Evolutionary conservation across 352 stramenopile species (phyloP), one percentile per base, ranked within the genome.

Genomic region (Phytophthora podocarpi): DNA sequence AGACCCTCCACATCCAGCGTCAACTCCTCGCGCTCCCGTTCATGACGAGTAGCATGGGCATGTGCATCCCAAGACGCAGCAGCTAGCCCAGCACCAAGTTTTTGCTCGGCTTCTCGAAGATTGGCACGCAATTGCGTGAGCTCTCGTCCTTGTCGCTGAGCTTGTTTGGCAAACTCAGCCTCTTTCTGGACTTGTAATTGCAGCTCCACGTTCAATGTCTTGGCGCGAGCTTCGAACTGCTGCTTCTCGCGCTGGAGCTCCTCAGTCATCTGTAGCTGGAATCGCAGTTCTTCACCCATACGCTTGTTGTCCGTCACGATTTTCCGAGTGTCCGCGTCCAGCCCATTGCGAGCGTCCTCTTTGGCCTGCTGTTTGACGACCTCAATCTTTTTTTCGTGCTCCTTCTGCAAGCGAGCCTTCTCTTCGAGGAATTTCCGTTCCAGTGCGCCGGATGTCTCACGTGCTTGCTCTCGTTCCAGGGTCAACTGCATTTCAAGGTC

Each of bases 231-330:
- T 50, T 91, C 78, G 16, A 97, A 80, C n/a, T 75, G 50, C 49
- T 80, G 54, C 50, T 95, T 93, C 47, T 97, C 87, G 9, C 70
- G 63, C 47, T 97, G 81, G 1, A 98, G 80, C 63, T 98, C 92
- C 30, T 92, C 85, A 5, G 85, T 96, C 62, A 94, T 96, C 59
- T 95, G 83, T 45, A 94, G 55, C 65, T 98, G 93, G 53, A 98
- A 97, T n/a, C 83, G 82, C 26, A 98, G 72, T 71, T 98, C 93
- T 49, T 98, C 91, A 41, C 77, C 82, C 90, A 98, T 97, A 40
- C 90, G 78, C 16, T 90, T 90, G 66, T 98, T 98, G 59, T 98
- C 87, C 2, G 83, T 90, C 41, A 97, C 80, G 56, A 98, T 97
- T 55, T 96, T 96, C 47, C 89, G 85, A 30, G 91, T 97, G 67